phyloP scores from a whole-genome alignment of 75 land plant genomes.

The Gnetum montanum region DNA sequence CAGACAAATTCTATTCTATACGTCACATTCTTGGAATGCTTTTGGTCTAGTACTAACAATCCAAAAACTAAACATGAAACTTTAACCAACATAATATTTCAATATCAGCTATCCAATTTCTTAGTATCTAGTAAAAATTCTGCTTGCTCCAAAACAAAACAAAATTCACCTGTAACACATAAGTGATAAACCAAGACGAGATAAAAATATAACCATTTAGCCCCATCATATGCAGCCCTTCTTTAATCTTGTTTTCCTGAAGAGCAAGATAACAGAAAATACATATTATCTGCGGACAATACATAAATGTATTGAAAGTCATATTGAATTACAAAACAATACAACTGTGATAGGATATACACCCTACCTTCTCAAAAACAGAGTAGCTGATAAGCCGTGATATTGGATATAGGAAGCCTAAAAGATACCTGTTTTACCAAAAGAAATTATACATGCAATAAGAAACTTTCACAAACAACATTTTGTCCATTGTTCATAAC shows the following conservation, averaged over 20 bases:
- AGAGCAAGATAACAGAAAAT: too few species aligned
- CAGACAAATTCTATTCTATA: too few species aligned
- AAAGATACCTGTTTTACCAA: constrained; percentile 38
- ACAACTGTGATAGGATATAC: neutral
- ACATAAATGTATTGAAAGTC: neutral
- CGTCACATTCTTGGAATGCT: too few species aligned
- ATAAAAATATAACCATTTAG: constrained; percentile 46
- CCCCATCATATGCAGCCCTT: constrained; percentile 78
- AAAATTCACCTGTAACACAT: constrained; percentile 40
- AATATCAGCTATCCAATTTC: too few species aligned
- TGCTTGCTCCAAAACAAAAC: too few species aligned
- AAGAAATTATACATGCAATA: too few species aligned
- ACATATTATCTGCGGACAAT: neutral
- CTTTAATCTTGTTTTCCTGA: constrained; percentile 74
- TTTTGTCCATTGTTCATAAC: too few species aligned
- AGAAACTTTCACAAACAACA: too few species aligned
- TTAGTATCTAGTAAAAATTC: too few species aligned
- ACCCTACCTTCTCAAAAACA: constrained; percentile 60
- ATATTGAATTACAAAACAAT: neutral
- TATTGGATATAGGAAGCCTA: constrained; percentile 71
- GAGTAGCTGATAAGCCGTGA: constrained; percentile 71
- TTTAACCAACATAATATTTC: too few species aligned
- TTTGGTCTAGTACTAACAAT: too few species aligned
- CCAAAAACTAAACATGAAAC: too few species aligned
- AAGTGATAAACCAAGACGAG: constrained; percentile 69